Base-by-base conservation (phyloP, 805 yeast species). In the Candida arabinofermentans region DNA sequence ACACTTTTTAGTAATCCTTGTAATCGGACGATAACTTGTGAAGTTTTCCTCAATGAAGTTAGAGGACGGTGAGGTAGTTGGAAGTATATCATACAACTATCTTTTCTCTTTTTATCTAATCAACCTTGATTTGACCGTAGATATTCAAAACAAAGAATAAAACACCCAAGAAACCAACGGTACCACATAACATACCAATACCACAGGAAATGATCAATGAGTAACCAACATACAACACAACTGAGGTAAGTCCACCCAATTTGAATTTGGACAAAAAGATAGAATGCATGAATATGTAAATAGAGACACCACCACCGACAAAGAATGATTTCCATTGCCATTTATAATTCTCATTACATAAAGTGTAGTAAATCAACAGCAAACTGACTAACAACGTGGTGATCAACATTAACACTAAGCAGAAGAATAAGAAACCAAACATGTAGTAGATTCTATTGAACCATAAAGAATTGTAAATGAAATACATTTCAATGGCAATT, bases 301-400 rank as follows among this genome's bases (percentile, higher is more conserved):
- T 52, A 0, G 96, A 75, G 61, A 96, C 83, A 24, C 97, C 95
- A 33, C 96, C 97, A 22, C 96, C 86, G 45, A 88, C 76, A 55
- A 84, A 77, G 53, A 86, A 66, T 3, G 96, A 79, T 63, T 90
- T 81, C 99, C 99, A 93, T 60, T 91, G 97, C 99, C 99, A 93
- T 63, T 81, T 80, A 71, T 95, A 90, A 64, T 93, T 87, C 61
- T 93, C 99, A 38, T 87, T 70, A 59, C 96, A 87, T 50, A 93
- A 73, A 4, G 88, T 76, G 69, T 86, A 84, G 64, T 93, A 93
- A 22, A 84, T 78, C 63, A 88, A 75, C 56, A 91, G 70, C 18
- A 89, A 70, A 0, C 96, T 83, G 24, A 89, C 88, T 45, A 90
- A 71, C 12, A 84, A 72, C 12, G 96, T 83, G 5, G 96, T 89